A percentile compares a stretch with the other conserved stretches of the same genome.
Conservation (phyloP, 371 early-diverging fungal species). For the Syncephalastrum sp. region DNA sequence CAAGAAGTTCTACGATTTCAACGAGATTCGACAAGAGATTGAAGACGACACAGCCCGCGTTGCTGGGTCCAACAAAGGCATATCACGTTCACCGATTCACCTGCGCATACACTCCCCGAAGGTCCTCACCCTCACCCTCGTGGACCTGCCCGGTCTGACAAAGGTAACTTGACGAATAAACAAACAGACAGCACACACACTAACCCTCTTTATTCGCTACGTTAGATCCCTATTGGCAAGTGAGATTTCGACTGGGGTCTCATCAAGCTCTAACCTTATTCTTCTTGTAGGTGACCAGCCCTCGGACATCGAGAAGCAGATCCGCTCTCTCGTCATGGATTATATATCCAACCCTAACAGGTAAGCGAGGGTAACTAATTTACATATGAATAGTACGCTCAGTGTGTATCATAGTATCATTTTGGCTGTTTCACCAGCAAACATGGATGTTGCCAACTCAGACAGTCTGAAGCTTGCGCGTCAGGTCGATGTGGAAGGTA, state of each 20-base stretch:
- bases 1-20: constrained; percentile 79
- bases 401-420: constrained; percentile 68
- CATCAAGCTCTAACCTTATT: neutral
- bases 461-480: constrained; percentile 92
- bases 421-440: constrained; percentile 91
- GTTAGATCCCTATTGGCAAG: constrained; percentile 21
- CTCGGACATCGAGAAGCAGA: constrained; percentile 85
- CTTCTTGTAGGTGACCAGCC: constrained; percentile 77
- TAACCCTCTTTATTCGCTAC: neutral
- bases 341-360: constrained; percentile 87
- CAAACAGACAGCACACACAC: neutral
- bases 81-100: constrained; percentile 84
- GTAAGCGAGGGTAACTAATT: constrained; percentile 22
- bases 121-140: constrained; percentile 89
- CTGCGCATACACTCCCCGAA: constrained; percentile 84
- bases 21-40: constrained; percentile 86
- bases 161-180: constrained; percentile 51
- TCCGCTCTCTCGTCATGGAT: constrained; percentile 77
- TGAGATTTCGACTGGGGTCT: neutral
- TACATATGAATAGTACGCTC: constrained; percentile 3
- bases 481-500: constrained; percentile 85
- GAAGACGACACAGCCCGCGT: constrained; percentile 85
- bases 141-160: constrained; percentile 94
- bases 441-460: constrained; percentile 90
- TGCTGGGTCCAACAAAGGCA: constrained; percentile 87